Base-by-base conservation (phyloP, 306 rosid species). In the Mucuna pruriens region DNA sequence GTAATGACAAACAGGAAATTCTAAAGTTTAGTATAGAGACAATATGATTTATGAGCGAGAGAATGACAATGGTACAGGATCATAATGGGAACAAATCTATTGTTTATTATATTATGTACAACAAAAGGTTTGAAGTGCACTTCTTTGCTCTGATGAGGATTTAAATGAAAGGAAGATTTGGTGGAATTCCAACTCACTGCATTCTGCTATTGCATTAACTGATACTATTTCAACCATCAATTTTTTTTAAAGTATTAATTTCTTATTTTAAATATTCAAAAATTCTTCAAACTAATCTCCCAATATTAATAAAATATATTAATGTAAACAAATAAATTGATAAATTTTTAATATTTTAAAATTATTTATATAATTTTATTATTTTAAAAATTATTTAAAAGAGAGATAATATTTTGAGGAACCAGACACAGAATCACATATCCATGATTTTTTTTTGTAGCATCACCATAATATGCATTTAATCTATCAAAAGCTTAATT, bases 151-250 rank as follows among this genome's bases (percentile, higher is more conserved):
- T 49, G 9, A 49, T 5, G 22, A 49, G 54, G 17, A 66, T 66
- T 22, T 54, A 16, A 79, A n/a, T 71, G 49, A 69, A 76, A 68
- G 51, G 69, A 55, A 65, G 63, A 70, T 17, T 22, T 76, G 69
- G 88, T 90, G 94, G 84, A 85, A 82, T 64, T 88, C 90, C 94
- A 88, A 75, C 85, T 80, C 89, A 4, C 70, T 75, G 26, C 69
- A 78, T 19, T 72, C 87, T 83, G 91, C 85, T 10, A 25, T 58
- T 22, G 57, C 57, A 10, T 58, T 25, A 11, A 11, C n/a, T 55
- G 63, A 20, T 55, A 22, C 33, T 55, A 25, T 58, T 58, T 8
- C 17, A n/a, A n/a, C n/a, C n/a, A n/a, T n/a, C n/a, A n/a, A n/a
- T n/a, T n/a, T n/a, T n/a, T n/a, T n/a, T n/a, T n/a, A n/a, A n/a